Evolutionary conservation across 2,329 filamentous ascomycete genomes (phyloP).

Genomic region (Alternaria novae-zelandiae): DNA sequence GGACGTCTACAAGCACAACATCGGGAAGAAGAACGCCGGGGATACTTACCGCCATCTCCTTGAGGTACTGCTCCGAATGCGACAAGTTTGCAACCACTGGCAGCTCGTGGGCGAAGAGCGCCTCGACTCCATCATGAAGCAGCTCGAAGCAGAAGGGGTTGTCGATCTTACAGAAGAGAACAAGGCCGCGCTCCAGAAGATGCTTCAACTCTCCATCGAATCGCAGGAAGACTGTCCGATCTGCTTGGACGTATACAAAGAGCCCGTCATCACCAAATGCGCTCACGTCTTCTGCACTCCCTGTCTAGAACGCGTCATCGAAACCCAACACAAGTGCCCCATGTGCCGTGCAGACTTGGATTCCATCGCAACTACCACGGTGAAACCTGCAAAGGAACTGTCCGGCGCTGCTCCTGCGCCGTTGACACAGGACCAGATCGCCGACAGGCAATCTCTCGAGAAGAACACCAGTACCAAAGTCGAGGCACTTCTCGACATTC

Average conservation of each 20-base stretch:
- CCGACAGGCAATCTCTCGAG: conserved; percentile 63
- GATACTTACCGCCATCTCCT: conserved; percentile 73
- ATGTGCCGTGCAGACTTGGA: conserved; percentile 77
- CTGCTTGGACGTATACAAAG: conserved; percentile 74
- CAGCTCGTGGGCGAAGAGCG: conserved; percentile 74
- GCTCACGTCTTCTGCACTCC: conserved; percentile 78
- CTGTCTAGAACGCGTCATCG: conserved; percentile 78
- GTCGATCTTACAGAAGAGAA: conserved; percentile 77
- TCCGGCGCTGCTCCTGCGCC: conserved; percentile 24
- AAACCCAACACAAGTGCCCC: conserved; percentile 79
- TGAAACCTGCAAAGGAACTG: conserved; percentile 68
- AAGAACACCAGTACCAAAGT: conserved; percentile 76
- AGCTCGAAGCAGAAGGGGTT: conserved; percentile 71
- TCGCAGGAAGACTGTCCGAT: conserved; percentile 83
- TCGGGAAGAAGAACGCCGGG: conserved; percentile 50
- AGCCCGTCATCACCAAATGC: conserved; percentile 83
- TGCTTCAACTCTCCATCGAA: conserved; percentile 78
- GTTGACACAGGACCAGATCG: conserved; percentile 38
- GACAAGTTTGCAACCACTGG: conserved; percentile 91
- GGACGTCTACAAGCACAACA: conserved; percentile 61
- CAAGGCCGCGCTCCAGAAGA: conserved; percentile 71
- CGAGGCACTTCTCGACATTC: conserved; percentile 75
- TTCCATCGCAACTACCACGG: conserved; percentile 57
- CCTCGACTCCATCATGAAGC: conserved; percentile 72
- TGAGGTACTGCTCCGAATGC: conserved; percentile 80